Conservation (phyloP, 2,329 filamentous ascomycete species). For the Beauveria medogensis region DNA sequence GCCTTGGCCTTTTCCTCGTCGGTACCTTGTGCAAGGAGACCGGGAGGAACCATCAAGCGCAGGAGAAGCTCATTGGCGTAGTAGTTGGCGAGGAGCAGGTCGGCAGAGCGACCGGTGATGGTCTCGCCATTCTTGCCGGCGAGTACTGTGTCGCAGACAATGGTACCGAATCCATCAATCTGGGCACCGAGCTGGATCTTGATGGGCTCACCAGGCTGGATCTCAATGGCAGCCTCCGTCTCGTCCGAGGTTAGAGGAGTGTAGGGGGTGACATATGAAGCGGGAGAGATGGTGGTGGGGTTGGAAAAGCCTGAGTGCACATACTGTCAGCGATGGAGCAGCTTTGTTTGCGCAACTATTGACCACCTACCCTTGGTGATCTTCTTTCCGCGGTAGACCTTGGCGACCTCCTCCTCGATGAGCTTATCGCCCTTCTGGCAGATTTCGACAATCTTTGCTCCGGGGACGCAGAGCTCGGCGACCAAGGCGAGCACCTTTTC, state of each 20-base stretch:
- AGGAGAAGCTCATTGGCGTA: conserved; percentile 94
- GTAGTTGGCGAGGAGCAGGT: conserved; percentile 83
- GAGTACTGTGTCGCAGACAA: conserved; percentile 88
- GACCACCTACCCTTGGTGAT: conserved; percentile 67
- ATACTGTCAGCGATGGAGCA: conserved; percentile 13
- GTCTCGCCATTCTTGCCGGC: conserved; percentile 57
- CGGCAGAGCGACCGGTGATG: conserved; percentile 70
- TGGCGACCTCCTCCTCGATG: conserved; percentile 83
- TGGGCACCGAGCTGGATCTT: conserved; percentile 99
- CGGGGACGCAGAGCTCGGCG: conserved; percentile 63
- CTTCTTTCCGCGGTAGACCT: conserved; percentile 99
- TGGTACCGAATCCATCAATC: conserved; percentile 93
- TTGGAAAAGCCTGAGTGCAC: conserved; percentile 66
- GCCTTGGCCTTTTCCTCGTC: conserved; percentile 97
- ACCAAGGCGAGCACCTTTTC: conserved; percentile 92
- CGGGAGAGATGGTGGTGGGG: conserved; percentile 90
- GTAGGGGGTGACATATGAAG: conserved; percentile 91
- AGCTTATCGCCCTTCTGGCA: conserved; percentile 95
- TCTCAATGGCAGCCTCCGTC: conserved; percentile 68
- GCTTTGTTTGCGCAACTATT: not conserved
- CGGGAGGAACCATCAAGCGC: conserved; percentile 85
- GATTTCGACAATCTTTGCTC: conserved; percentile 86
- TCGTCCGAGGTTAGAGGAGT: conserved; percentile 83
- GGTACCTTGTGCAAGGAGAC: conserved; percentile 69
- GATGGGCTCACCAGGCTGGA: conserved; percentile 80